phyloP scores from a whole-genome alignment of 1,284 basidiomycete genomes.

The Trichosporon sp. region DNA sequence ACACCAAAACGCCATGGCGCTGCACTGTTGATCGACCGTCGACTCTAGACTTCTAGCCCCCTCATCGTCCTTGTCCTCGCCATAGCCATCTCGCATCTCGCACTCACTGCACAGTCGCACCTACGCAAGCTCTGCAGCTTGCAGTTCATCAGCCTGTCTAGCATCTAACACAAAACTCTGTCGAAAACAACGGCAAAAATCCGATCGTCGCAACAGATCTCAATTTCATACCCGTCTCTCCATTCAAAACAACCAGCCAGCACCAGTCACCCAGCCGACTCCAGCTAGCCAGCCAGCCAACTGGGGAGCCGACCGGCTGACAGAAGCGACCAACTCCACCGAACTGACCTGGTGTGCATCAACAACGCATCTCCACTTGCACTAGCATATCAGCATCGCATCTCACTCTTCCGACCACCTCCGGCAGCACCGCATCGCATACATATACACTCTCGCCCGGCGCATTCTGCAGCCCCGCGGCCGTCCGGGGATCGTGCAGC shows the following conservation, averaged over 20 bases:
- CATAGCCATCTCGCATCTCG: background rate
- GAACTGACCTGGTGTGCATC: background rate
- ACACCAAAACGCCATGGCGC: conserved; percentile 3
- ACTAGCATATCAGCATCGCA: background rate
- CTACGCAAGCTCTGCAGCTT: background rate
- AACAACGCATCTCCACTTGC: background rate
- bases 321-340: background rate
- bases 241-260: background rate
- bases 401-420: background rate
- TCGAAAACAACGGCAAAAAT: background rate
- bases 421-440: background rate
- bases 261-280: background rate
- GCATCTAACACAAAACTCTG: background rate
- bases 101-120: background rate
- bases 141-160: too few species aligned
- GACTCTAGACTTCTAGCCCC: background rate
- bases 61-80: background rate
- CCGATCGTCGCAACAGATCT: background rate
- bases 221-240: background rate
- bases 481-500: background rate
- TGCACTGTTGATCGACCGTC: conserved; percentile 1
- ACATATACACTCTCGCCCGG: too few species aligned
- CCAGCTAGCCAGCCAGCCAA: too few species aligned
- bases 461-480: too few species aligned
- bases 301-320: too few species aligned